Evolutionary conservation across 176 grass and related monocot species (phyloP), one percentile per base, ranked within the genome.

Genomic region (Lolium rigidum): DNA sequence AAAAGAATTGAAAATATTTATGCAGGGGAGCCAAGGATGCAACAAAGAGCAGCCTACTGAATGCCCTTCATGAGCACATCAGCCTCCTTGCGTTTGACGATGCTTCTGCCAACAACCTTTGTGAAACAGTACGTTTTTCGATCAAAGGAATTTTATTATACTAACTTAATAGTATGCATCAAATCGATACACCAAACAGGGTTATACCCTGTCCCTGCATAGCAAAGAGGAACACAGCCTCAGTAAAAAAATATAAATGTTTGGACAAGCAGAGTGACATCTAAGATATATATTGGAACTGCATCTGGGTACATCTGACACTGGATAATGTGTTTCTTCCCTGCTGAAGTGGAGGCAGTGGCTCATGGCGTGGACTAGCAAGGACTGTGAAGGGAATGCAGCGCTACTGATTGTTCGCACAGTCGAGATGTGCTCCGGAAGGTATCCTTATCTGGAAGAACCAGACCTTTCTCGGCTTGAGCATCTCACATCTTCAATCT

Each of bases 301-400:
- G 31, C 31, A 35, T 35, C 31, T 35, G 2, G 2, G 31, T 35
- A 35, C 31, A 3, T 3, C 31, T 35, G 31, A 35, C 31, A 35
- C 31, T 35, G 31, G 31, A 35, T 35, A 35, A 35, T 35, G 31
- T 35, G 2, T 35, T 35, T 35, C 2, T 48, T 48, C 10, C 3
- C 20, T 2, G 20, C 31, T 71, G 3, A 54, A 97, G 92, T 97
- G 94, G 92, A 74, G 37, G 16, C 21, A 77, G 17, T 97, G 94
- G 94, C 10, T 97, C 71, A 70, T 31, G 37, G 3, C 59, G 84
- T 18, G 35, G 28, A 55, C 70, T 0, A 51, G n/a, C 38, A 68
- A 77, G 62, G 93, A 73, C 24, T 56, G 61, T 4, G 0, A 9
- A 21, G 5, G 56, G 0, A 18, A 59, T 1, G 6, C 18, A 59